Evolutionary conservation across 129 eudicot species (phyloP).

Genomic region (Silybum marianum): DNA sequence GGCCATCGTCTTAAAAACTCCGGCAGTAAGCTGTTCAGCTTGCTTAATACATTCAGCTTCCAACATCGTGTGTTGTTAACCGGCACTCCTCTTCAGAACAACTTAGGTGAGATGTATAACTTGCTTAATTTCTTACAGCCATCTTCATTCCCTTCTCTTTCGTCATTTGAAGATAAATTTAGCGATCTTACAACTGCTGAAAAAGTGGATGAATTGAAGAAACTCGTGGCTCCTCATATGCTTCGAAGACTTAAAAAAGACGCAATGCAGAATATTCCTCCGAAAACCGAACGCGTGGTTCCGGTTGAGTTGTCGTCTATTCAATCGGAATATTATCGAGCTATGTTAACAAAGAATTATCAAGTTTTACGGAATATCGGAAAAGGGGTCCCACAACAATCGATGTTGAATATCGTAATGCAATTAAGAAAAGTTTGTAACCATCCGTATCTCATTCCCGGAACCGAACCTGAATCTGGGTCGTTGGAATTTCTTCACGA

Average conservation of each 20-base stretch:
- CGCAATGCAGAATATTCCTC: constrained; percentile 95
- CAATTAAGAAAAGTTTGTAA: constrained; percentile 93
- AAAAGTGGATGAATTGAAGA: constrained; percentile 90
- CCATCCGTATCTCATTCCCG: constrained; percentile 94
- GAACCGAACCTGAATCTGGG: constrained; percentile 96
- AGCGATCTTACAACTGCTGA: constrained; percentile 87
- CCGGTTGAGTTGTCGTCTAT: constrained; percentile 95
- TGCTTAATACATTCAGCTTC: constrained; percentile 82
- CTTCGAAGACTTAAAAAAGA: constrained; percentile 95
- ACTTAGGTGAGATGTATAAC: constrained; percentile 92
- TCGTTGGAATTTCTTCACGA: constrained; percentile 87
- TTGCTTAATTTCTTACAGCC: constrained; percentile 90
- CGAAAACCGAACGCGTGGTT: constrained; percentile 90
- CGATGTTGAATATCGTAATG: constrained; percentile 95
- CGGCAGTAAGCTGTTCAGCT: constrained; percentile 81
- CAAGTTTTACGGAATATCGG: constrained; percentile 84
- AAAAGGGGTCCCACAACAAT: constrained; percentile 81
- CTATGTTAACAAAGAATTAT: constrained; percentile 94
- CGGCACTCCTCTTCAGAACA: constrained; percentile 96
- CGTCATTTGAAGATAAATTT: constrained; percentile 87
- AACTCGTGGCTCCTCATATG: constrained; percentile 97
- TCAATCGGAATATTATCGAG: constrained; percentile 95
- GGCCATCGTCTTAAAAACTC: constrained; percentile 93
- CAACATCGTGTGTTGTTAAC: constrained; percentile 93
- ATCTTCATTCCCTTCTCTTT: constrained; percentile 78